Base-by-base conservation (phyloP, 2,329 filamentous ascomycete genomes). In the Aureobasidium sp. region DNA sequence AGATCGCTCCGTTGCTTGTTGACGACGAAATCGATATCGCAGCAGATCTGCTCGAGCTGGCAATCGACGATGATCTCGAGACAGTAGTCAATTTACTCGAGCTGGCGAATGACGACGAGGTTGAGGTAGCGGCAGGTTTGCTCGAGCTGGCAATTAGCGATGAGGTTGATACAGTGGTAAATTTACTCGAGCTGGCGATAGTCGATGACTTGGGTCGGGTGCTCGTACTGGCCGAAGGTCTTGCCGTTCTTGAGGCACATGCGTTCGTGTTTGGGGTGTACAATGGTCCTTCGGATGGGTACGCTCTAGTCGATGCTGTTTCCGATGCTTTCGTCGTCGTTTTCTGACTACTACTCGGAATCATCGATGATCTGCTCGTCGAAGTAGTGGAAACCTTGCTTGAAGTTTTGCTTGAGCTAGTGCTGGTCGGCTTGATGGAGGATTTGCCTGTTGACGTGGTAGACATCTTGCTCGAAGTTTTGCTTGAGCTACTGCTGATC, bases 191-290 rank as follows among this genome's bases (percentile, higher is more conserved):
- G 27, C 8, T 42, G n/a, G 8, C 3, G 2, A 16, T 42, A 10
- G 50, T n/a, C 6, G 51, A 32, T 32, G 37, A 9, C 3, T 3
- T 21, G 4, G 37, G 4, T 13, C 27, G 27, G 4, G 41, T 57
- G 11, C 29, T 57, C 36, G 53, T 36, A 10, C 29, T 29, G 30
- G 8, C 5, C 10, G 11, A 59, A 30, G 53, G 25, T 4, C 5
- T 48, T 36, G 32, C 30, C 2, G 54, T 45, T n/a, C 54, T 47
- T 2, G 54, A 13, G 2, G 54, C 54, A 21, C 54, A 59, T 44
- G 42, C 54, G 29, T 48, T 59, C 5, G 41, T 59, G 42, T 59
- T 59, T 1, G 54, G 54, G 14, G 54, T 59, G 34, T 59, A 59
- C 5, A 59, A 27, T 30, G 54, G 54, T 30, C 53, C 53, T 14